Percentiles rank a stretch among this genome's conserved stretches.
These are phyloP conservation scores for Fraxinus pennsylvanica DNA, from an alignment of 257 asterid species.

Conservation along the genomic window DNA sequence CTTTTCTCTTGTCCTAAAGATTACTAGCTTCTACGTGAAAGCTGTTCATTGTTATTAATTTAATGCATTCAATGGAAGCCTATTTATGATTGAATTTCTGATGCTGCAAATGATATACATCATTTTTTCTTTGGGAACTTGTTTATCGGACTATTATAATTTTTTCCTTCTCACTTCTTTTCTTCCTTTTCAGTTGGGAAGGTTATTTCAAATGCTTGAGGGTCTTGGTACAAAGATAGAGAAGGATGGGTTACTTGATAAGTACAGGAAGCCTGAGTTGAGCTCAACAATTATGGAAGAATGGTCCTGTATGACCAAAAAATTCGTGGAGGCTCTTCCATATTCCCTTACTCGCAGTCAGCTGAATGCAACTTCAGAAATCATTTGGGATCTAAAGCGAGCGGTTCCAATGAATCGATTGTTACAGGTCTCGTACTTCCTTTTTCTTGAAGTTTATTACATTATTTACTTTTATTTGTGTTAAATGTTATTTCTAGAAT, in stretches of 20 bases:
- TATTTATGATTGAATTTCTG: background rate
- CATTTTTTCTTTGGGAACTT: background rate
- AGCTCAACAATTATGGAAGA: slow-evolving; percentile 53
- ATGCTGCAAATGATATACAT: background rate
- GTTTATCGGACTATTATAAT: background rate
- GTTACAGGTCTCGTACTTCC: slow-evolving; percentile 62
- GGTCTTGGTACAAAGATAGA: slow-evolving; percentile 77
- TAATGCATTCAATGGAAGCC: background rate
- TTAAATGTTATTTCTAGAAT: background rate
- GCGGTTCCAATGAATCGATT: slow-evolving; percentile 95
- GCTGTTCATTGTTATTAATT: background rate
- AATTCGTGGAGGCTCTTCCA: slow-evolving; percentile 72
- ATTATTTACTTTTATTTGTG: slow-evolving; percentile 4
- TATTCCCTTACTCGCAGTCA: slow-evolving; percentile 85
- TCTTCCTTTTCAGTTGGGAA: slow-evolving; percentile 59
- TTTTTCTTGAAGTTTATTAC: background rate
- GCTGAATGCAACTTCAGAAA: slow-evolving; percentile 78
- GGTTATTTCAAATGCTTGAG: slow-evolving; percentile 90
- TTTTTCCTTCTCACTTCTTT: background rate
- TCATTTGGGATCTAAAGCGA: slow-evolving; percentile 89
- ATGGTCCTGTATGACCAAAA: slow-evolving; percentile 72
- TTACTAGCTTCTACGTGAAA: background rate
- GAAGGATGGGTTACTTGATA: slow-evolving; percentile 70
- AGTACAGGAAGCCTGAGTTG: slow-evolving; percentile 64
- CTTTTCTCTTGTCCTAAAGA: background rate